A percentile compares a stretch with the other conserved stretches of the same genome.
phyloP scores from a whole-genome alignment of 495 filamentous ascomycete species.

The Patellaria atrata region DNA sequence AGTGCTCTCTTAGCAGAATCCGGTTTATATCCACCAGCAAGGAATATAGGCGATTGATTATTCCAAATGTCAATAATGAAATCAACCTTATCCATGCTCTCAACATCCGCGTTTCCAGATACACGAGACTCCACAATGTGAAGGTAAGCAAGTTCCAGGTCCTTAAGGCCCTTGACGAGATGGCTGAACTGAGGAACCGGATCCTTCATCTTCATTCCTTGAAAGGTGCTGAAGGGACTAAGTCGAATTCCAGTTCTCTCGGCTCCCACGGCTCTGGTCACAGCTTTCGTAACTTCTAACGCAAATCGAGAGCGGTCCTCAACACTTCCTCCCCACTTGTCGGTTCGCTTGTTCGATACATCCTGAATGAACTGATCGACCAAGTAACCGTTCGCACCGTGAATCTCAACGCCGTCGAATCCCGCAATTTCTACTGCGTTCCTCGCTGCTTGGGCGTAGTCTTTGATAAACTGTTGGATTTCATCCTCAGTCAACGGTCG shows the following conservation, averaged over 20 bases:
- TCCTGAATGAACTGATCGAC: conserved; percentile 62
- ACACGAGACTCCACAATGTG: conserved; percentile 48
- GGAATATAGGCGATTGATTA: conserved; percentile 38
- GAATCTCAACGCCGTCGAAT: conserved; percentile 67
- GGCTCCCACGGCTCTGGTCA: conserved; percentile 48
- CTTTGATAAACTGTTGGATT: conserved; percentile 39
- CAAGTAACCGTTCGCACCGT: conserved; percentile 61
- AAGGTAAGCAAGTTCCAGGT: conserved; percentile 46
- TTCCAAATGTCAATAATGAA: conserved; percentile 38
- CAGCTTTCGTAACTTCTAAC: conserved; percentile 47
- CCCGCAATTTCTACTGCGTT: conserved; percentile 48
- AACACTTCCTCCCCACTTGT: conserved; percentile 55
- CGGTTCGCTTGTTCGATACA: conserved; percentile 45
- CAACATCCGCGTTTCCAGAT: conserved; percentile 32
- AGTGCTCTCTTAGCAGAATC: conserved; percentile 35
- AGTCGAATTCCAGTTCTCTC: conserved; percentile 49
- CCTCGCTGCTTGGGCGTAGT: conserved; percentile 45
- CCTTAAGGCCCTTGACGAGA: conserved; percentile 37
- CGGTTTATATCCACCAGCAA: conserved; percentile 45
- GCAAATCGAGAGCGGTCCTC: conserved; percentile 55
- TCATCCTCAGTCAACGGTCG: conserved; percentile 39
- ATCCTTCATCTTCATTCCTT: conserved; percentile 54
- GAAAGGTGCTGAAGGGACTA: conserved; percentile 49
- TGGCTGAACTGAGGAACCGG: conserved; percentile 48
- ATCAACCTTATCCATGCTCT: conserved; percentile 34